A percentile compares a stretch with the other conserved stretches of the same genome.
Evolutionary conservation across 179 eudicot genomes (phyloP).

Genomic region (Beta macrorhiza): DNA sequence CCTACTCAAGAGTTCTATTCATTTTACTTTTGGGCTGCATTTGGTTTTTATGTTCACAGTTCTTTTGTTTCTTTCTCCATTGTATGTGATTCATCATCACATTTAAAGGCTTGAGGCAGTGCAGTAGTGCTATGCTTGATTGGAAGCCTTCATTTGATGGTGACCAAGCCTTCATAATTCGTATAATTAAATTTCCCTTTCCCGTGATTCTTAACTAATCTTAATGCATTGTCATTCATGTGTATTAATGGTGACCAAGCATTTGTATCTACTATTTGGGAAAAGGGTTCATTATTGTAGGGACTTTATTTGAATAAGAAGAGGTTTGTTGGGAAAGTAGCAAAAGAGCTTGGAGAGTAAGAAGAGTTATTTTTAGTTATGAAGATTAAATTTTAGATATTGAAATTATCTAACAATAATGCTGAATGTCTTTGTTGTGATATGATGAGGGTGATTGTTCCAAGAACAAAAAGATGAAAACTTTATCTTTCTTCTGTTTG

Average conservation of each 20-base stretch:
- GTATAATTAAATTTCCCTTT: background rate
- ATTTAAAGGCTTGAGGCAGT: background rate
- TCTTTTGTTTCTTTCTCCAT: background rate
- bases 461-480: too few species aligned
- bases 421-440: too few species aligned
- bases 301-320: too few species aligned
- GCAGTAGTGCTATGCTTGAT: background rate
- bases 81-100: background rate
- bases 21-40: background rate
- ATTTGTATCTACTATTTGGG: background rate
- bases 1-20: background rate
- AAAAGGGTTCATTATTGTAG: background rate
- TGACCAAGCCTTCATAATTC: too few species aligned
- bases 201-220: background rate
- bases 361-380: too few species aligned
- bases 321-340: too few species aligned
- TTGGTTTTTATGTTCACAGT: background rate
- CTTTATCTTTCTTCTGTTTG: background rate
- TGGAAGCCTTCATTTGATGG: background rate
- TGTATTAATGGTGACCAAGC: too few species aligned
- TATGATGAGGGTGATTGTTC: too few species aligned
- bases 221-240: background rate
- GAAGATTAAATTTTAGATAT: too few species aligned
- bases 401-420: too few species aligned
- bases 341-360: too few species aligned